Evolutionary conservation across 2,329 filamentous ascomycete genomes (phyloP).

Genomic region (Shiraia sp.): DNA sequence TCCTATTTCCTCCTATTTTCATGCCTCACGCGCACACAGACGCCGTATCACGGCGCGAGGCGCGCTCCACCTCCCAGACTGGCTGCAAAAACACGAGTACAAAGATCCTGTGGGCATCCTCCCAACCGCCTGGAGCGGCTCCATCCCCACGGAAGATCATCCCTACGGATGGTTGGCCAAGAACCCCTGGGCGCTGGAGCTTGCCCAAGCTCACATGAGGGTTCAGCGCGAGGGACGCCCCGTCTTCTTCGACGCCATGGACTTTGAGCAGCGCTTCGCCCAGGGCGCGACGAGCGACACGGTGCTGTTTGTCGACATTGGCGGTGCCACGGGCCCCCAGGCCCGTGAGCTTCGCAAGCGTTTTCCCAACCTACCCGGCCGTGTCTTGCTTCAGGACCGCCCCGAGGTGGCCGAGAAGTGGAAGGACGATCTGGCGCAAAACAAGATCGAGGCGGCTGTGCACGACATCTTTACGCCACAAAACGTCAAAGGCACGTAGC

Average conservation of each 20-base stretch:
- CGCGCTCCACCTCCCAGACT: constrained; percentile 2
- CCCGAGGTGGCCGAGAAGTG: constrained; percentile 1
- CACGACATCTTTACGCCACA: constrained; percentile 32
- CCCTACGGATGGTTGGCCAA: constrained; percentile 4
- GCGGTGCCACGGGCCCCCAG: constrained; percentile 2
- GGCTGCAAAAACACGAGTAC: constrained; percentile 1
- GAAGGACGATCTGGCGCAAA: constrained; percentile 14
- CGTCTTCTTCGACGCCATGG: constrained; percentile 3
- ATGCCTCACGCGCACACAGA: too few species aligned
- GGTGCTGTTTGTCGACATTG: constrained; percentile 7
- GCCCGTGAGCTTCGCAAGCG: neutral
- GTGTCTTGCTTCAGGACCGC: constrained; percentile 7
- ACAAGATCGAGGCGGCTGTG: constrained; percentile 3
- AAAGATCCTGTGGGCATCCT: constrained; percentile 4
- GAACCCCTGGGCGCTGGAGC: constrained; percentile 5
- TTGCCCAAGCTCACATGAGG: constrained; percentile 6
- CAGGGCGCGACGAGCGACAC: constrained; percentile 1
- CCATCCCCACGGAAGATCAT: constrained; percentile 1
- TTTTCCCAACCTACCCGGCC: constrained; percentile 4
- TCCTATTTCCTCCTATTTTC: too few species aligned
- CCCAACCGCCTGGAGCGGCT: constrained; percentile 4
- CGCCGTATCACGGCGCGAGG: constrained; percentile 2
- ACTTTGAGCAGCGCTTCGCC: constrained; percentile 6
- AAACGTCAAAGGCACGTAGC: constrained; percentile 28
- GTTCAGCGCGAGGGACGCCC: constrained; percentile 1